A percentile compares a stretch with the other conserved stretches of the same genome.
Conservation (phyloP, 495 filamentous ascomycete genomes). For the Cercophora sp. region DNA sequence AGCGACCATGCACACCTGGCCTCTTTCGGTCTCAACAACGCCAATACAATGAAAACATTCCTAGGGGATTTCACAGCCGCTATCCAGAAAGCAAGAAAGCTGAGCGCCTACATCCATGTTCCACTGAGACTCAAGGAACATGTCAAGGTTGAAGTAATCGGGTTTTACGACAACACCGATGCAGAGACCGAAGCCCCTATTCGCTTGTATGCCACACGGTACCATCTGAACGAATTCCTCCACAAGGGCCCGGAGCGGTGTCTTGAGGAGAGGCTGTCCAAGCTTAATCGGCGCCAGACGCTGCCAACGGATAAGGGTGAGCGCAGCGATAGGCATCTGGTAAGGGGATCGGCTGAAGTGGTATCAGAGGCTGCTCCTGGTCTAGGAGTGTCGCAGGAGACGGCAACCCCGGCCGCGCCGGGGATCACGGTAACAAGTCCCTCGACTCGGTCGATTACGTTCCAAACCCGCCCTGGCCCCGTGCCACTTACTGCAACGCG, state of each 20-base stretch:
- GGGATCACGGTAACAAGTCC: constrained; percentile 36
- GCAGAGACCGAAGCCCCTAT: constrained; percentile 37
- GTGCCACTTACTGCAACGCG: constrained; percentile 9
- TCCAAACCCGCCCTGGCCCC: constrained; percentile 1
- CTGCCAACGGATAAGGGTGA: no score
- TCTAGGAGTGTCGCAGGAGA: neutral
- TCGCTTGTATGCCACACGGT: constrained; percentile 52
- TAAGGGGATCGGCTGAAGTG: no score
- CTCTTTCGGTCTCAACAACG: constrained; percentile 52
- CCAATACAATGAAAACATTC: constrained; percentile 45
- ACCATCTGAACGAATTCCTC: constrained; percentile 48
- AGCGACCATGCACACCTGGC: constrained; percentile 56
- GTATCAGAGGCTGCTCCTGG: neutral
- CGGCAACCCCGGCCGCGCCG: constrained; percentile 26
- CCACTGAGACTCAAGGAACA: constrained; percentile 45
- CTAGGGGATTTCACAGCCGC: constrained; percentile 46
- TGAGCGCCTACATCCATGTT: constrained; percentile 36
- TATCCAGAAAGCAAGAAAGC: constrained; percentile 40
- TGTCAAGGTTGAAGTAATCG: constrained; percentile 57
- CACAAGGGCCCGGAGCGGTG: constrained; percentile 41
- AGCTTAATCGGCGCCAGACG: constrained; percentile 19
- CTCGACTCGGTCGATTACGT: constrained; percentile 19
- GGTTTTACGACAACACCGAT: constrained; percentile 57
- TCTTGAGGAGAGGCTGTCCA: constrained; percentile 37
- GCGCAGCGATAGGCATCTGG: neutral